phyloP scores from a whole-genome alignment of 2,329 filamentous ascomycete genomes.

The Huntiella savannae region DNA sequence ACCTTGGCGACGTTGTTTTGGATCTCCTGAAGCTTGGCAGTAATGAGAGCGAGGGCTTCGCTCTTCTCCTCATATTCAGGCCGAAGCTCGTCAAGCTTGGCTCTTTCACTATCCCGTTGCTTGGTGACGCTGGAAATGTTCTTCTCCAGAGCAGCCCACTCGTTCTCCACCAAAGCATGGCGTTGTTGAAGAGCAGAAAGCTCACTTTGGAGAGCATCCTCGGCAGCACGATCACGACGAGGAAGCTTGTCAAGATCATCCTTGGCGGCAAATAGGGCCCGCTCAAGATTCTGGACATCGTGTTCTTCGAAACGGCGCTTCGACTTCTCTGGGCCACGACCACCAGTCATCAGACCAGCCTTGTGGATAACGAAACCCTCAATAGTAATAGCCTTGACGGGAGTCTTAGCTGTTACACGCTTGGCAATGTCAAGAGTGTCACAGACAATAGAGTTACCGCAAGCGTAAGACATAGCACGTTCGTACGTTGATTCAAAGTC shows the following conservation, averaged over 20 bases:
- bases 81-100: conserved; percentile 54
- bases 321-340: conserved; percentile 59
- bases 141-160: conserved; percentile 58
- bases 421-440: conserved; percentile 76
- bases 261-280: conserved; percentile 53
- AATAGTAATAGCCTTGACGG: conserved; percentile 83
- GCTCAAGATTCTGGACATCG: conserved; percentile 70
- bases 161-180: conserved; percentile 50
- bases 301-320: conserved; percentile 77
- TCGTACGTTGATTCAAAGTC: conserved; percentile 80
- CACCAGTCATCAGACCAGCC: conserved; percentile 89
- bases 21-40: conserved; percentile 31
- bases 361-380: conserved; percentile 97
- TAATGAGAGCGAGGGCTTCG: conserved; percentile 42
- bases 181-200: conserved; percentile 63
- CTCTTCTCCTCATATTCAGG: conserved; percentile 62
- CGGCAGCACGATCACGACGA: conserved; percentile 56
- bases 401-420: conserved; percentile 63
- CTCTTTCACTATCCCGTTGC: conserved; percentile 54
- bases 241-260: conserved; percentile 66
- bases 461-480: conserved; percentile 85
- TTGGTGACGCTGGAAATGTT: conserved; percentile 73
- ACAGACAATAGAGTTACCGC: conserved; percentile 85
- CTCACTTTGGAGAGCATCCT: conserved; percentile 66
- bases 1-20: conserved; percentile 52